phyloP scores from a whole-genome alignment of 495 filamentous ascomycete species.

The Glonium stellatum region DNA sequence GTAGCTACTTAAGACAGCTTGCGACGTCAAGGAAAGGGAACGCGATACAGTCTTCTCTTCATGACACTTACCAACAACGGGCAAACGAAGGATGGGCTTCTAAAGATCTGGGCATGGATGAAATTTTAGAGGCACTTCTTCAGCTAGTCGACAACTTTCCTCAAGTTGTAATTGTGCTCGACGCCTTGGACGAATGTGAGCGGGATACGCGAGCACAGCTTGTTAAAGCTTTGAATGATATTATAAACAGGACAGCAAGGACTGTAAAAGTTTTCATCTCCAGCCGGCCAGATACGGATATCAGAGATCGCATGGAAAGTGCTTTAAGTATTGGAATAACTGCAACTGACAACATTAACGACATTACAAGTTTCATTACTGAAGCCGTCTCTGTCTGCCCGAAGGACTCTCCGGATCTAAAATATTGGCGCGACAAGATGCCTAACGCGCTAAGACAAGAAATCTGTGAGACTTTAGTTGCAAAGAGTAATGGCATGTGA shows the following conservation, averaged over 20 bases:
- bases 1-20: neutral
- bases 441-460: neutral
- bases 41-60: neutral
- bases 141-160: neutral
- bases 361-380: neutral
- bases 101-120: neutral
- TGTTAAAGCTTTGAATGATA: neutral
- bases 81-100: neutral
- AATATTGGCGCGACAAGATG: neutral
- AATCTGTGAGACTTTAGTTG: neutral
- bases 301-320: neutral
- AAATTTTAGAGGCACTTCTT: neutral
- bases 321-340: neutral
- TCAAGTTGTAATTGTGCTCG: neutral
- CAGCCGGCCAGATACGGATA: constrained; percentile 3
- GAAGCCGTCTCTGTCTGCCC: neutral
- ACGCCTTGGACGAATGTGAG: neutral
- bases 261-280: constrained; percentile 6
- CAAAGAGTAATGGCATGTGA: constrained; percentile 6
- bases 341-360: neutral
- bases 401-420: too few species aligned
- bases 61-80: neutral
- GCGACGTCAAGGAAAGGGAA: neutral
- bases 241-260: neutral
- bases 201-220: neutral